Evolutionary conservation across 768 basidiomycete genomes (phyloP).

Genomic region (Cantharellus cinnabarinus): DNA sequence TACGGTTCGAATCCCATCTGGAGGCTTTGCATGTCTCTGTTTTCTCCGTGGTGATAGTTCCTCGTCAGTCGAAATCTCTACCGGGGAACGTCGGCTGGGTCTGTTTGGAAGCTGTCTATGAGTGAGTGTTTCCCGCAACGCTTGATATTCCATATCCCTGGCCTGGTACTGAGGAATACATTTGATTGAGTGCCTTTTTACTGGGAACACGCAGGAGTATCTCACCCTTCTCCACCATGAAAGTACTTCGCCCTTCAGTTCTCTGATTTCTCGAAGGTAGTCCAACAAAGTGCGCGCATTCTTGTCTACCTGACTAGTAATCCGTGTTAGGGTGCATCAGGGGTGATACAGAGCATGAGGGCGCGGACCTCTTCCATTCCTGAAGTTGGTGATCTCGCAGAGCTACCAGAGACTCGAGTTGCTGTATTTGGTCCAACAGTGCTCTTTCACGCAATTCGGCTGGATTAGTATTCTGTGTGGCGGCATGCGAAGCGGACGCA

Average conservation of each 20-base stretch:
- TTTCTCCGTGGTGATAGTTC: too few species aligned
- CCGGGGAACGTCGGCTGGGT: neutral
- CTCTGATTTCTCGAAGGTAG: neutral
- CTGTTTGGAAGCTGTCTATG: neutral
- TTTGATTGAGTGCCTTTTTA: neutral
- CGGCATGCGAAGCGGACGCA: neutral
- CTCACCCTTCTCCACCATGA: neutral
- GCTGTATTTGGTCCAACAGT: neutral
- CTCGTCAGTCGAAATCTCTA: too few species aligned
- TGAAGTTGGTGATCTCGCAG: neutral
- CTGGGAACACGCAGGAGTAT: neutral
- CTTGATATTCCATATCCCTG: neutral
- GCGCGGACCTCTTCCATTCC: neutral
- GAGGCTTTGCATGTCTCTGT: too few species aligned
- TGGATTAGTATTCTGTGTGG: neutral
- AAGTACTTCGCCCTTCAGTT: neutral
- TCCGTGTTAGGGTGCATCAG: neutral
- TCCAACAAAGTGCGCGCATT: neutral
- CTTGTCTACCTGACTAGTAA: neutral
- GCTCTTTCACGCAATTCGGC: neutral
- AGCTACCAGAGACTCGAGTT: neutral
- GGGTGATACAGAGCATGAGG: neutral
- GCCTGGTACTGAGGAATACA: neutral
- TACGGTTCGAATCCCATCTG: too few species aligned
- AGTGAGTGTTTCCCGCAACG: neutral